Evolutionary conservation across 768 basidiomycete genomes (phyloP), one percentile per base, ranked within the genome.

Genomic region (Pholiota molesta): DNA sequence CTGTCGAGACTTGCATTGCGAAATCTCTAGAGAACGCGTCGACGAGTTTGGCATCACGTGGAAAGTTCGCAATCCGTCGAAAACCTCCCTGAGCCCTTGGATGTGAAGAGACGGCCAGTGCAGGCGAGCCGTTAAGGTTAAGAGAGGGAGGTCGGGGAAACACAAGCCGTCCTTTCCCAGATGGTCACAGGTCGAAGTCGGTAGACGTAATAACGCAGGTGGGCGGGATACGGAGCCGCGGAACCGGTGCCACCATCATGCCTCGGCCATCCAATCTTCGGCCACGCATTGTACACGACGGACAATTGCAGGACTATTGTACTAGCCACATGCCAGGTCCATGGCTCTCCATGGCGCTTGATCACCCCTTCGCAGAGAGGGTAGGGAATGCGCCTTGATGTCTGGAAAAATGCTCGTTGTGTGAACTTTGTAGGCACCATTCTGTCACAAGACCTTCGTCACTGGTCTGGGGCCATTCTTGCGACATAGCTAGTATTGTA

Each of bases 1-100:
- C 7, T 17, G 39, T 28, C 55, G 4, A 31, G n/a, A 13, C 19
- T 13, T 26, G 19, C 19, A 7, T 42, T n/a, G 10, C 5, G 16
- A 2, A 40, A 14, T 17, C 23, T 40, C 7, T 42, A 21, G 19
- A 44, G 17, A 6, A 57, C 23, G 13, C 28, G 11, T 17, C 44
- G 21, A 5, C 55, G 55, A 28, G 44, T 57, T 31, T 57, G 40
- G 14, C 44, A 57, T 39, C 55, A 57, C 21, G 21, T 42, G 11
- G 55, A 26, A 7, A 57, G 19, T 8, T 26, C 55, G 14, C 39
- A 39, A 42, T 57, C 44, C 10, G 55, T 26, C 9, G 19, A 11
- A 57, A 44, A 57, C 7, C 47, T 45, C 7, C 57, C 45, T 14
- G 47, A n/a, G 28, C 57, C n/a, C 5, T 16, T 45, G 8, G 11